Evolutionary conservation across 2,329 filamentous ascomycete species (phyloP), one percentile per base, ranked within the genome.

Genomic region (Colletotrichum karsti): DNA sequence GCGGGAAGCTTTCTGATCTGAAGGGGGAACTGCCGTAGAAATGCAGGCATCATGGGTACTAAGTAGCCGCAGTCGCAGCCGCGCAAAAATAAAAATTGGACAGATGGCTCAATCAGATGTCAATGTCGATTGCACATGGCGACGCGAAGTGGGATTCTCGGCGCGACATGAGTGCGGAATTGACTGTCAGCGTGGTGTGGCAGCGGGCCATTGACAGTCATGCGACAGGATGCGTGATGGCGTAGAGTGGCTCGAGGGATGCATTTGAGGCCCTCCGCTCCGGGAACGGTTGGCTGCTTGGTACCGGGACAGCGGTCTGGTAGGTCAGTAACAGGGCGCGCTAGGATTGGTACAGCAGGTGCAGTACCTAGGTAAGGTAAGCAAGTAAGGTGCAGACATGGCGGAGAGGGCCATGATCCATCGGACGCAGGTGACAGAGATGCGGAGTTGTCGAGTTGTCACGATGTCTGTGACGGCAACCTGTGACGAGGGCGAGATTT

Each of bases 201-300:
- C 30, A 66, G 63, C 57, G 63, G 57, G 63, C 30, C 58, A 41
- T 46, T n/a, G 48, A 26, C 26, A 63, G 59, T 67, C 64, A 67
- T 63, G 64, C 64, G 64, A 63, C 42, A 26, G 42, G 9, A 67
- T 53, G 64, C 51, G 59, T 67, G 64, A 67, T 67, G 53, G 65
- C 53, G 65, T 65, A 67, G 18, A 35, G 35, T 62, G 63, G 39
- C 39, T 24, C 24, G 56, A 46, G 18, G 56, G 26, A 51, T 35
- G 35, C 35, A 39, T 64, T 59, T 59, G 65, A 64, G 65, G 65
- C 65, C 65, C 53, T 64, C 60, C 20, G n/a, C n/a, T n/a, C n/a
- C n/a, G n/a, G n/a, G n/a, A n/a, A n/a, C n/a, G 33, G 33, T 35
- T 41, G 53, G 12, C 8, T 35, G 26, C 28, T 53, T 53, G 12